Evolutionary conservation across 2,329 filamentous ascomycete genomes (phyloP).

Genomic region (Alternaria postmessia): DNA sequence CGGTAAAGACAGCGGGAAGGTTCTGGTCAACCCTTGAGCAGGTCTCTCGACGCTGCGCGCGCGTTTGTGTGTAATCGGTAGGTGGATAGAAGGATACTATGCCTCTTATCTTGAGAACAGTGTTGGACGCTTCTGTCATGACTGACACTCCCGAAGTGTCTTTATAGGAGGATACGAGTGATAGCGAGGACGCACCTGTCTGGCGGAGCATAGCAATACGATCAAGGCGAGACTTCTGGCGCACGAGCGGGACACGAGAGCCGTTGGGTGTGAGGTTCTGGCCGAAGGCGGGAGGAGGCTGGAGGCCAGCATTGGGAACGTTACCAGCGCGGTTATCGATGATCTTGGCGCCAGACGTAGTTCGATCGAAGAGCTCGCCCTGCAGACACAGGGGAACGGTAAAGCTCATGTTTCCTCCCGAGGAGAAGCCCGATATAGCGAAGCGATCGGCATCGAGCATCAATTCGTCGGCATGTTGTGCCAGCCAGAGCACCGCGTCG

Average conservation of each 20-base stretch:
- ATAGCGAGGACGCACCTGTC: conserved; percentile 45
- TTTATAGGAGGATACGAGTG: conserved; percentile 49
- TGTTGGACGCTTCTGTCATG: conserved; percentile 44
- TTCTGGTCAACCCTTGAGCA: conserved; percentile 62
- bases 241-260: conserved; percentile 45
- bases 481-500: conserved; percentile 67
- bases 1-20: conserved; percentile 60
- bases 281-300: conserved; percentile 21
- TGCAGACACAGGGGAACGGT: conserved; percentile 67
- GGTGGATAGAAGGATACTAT: conserved; percentile 70
- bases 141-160: conserved; percentile 44
- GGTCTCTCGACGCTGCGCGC: conserved; percentile 65
- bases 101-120: conserved; percentile 59
- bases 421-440: conserved; percentile 68
- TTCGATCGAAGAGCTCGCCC: conserved; percentile 53
- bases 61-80: conserved; percentile 68
- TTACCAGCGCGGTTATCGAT: conserved; percentile 38
- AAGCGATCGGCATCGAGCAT: conserved; percentile 66
- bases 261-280: conserved; percentile 36
- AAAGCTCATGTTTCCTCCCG: conserved; percentile 69
- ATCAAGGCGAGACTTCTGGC: conserved; percentile 43
- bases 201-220: conserved; percentile 46
- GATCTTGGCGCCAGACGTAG: conserved; percentile 38
- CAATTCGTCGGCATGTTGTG: conserved; percentile 63
- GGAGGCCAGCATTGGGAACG: conserved; percentile 34